A percentile compares a stretch with the other conserved stretches of the same genome.
Conservation (phyloP, 441 rosid species). For the Breynia disticha region DNA sequence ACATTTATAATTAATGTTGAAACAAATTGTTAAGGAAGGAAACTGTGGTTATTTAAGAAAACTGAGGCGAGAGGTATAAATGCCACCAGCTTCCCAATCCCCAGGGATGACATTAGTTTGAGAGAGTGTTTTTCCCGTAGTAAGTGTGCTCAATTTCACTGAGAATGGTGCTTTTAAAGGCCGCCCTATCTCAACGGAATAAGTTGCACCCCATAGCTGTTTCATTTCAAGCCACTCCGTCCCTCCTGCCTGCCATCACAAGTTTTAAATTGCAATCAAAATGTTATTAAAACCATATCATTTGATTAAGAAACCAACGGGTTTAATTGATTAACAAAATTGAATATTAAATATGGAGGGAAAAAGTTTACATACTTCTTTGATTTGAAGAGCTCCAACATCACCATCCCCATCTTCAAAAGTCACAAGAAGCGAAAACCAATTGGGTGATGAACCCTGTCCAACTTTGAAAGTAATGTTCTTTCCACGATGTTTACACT, state of each 20-base stretch:
- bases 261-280: too few species aligned
- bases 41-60: background rate
- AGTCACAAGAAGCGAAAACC: background rate
- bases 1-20: background rate
- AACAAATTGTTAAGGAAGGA: background rate
- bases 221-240: background rate
- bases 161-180: background rate
- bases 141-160: background rate
- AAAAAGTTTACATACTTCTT: too few species aligned
- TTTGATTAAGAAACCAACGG: too few species aligned
- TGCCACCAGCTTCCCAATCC: background rate
- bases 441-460: background rate
- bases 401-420: background rate
- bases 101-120: background rate
- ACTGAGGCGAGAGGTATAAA: background rate
- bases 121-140: background rate
- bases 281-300: too few species aligned
- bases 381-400: background rate
- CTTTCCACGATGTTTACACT: background rate
- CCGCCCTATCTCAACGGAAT: background rate
- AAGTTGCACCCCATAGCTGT: background rate
- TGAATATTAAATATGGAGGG: too few species aligned
- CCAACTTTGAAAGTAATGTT: background rate
- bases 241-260: background rate
- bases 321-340: too few species aligned